Base-by-base conservation (phyloP, 495 filamentous ascomycete genomes). In the Penicillium malachiteum region DNA sequence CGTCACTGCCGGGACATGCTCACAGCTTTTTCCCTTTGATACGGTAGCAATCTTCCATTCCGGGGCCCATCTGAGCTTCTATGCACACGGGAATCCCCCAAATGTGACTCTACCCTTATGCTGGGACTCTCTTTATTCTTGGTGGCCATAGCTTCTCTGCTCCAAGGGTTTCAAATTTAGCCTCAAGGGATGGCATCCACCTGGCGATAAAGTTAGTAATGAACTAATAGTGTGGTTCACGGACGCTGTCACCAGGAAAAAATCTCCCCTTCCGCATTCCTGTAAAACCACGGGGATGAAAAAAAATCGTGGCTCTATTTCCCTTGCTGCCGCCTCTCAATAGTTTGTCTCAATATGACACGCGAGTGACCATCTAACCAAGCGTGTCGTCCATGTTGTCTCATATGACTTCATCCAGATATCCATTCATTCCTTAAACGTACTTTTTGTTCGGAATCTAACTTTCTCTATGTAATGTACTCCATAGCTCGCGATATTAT, bases 31-130 rank as follows among this genome's bases (percentile, higher is more conserved):
- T 26, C 48, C 42, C 10, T 60, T 58, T 61, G 64, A 54, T 38
- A 67, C 65, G 38, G 65, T 68, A 68, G 65, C 62, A 68, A 46
- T 60, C 48, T 57, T 65, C 62, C 65, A 50, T 50, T 50, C 48
- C 48, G 48, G 34, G 35, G 37, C 34, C 37, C 35, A 14, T 32
- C 18, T 7, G 39, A 54, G 38, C 54, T 55, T 48, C 49, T 51
- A 38, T 42, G 34, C 21, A 32, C 42, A 13, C 26, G 31, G 49
- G 60, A 63, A 63, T 63, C 54, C 41, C 54, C 41, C 26, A 18
- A 45, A 41, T 63, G 48, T 53, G 39, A 63, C 60, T 60, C 50
- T 63, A 35, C 44, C 9, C 12, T 43, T 37, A 12, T 21, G 7
- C 14, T 13, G 26, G 18, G 3, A n/a, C n/a, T n/a, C n/a, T n/a